phyloP scores from a whole-genome alignment of 371 early-diverging fungal species.

The Haplosporangium sp. region DNA sequence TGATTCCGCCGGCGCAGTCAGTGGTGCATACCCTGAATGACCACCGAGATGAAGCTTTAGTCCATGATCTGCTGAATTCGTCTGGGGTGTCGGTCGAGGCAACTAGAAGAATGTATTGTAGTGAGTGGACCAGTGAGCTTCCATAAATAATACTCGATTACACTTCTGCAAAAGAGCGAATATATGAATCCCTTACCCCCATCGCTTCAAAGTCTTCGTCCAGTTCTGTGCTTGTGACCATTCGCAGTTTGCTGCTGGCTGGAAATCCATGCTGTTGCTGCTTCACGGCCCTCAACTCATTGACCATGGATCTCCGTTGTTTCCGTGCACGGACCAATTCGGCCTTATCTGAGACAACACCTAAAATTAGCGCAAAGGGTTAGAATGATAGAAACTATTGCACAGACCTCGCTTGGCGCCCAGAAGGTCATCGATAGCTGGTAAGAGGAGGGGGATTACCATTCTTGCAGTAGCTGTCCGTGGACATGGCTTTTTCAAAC shows the following conservation, averaged over 20 bases:
- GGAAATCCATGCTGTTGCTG: slow-evolving; percentile 60
- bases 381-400: not conserved
- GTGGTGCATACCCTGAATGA: no score
- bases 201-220: slow-evolving; percentile 61
- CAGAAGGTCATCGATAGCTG: not conserved
- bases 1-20: not conserved
- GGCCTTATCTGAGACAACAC: slow-evolving; percentile 26
- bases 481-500: slow-evolving; percentile 10
- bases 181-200: slow-evolving; percentile 52
- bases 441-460: not conserved
- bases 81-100: slow-evolving; percentile 6
- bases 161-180: no score
- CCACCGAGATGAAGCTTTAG: slow-evolving; percentile 1
- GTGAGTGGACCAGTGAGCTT: not conserved
- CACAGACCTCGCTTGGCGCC: not conserved
- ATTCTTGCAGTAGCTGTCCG: slow-evolving; percentile 1
- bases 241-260: slow-evolving; percentile 56
- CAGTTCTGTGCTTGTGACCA: slow-evolving; percentile 56
- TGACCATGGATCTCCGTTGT: slow-evolving; percentile 52
- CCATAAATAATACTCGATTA: no score
- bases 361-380: not conserved
- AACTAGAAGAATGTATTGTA: not conserved
- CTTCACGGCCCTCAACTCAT: slow-evolving; percentile 59
- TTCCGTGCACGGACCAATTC: slow-evolving; percentile 56
- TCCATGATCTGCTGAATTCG: not conserved